Conservation (phyloP, 176 grass and related monocot genomes). For the Paspalum notatum region DNA sequence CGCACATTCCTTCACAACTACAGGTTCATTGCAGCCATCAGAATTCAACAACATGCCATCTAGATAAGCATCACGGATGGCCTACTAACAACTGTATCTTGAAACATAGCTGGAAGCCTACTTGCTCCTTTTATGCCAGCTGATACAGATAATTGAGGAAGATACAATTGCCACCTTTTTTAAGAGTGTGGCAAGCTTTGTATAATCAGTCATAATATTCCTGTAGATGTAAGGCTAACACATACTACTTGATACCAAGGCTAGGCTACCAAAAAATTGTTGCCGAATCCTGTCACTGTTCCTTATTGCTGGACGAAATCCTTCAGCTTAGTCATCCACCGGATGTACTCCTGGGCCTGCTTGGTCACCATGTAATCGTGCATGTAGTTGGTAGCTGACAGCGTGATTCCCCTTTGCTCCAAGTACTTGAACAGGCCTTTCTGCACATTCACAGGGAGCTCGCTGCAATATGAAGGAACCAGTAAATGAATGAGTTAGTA, state of each 20-base stretch:
- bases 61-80: background rate
- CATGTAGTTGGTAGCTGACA: slow-evolving; percentile 80
- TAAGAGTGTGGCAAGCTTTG: background rate
- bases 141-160: slow-evolving; percentile 5
- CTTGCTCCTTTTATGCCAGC: background rate
- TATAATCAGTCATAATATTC: background rate
- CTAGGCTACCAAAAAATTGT: slow-evolving; percentile 53
- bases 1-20: background rate
- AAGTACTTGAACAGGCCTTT: slow-evolving; percentile 93
- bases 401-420: slow-evolving; percentile 71
- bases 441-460: slow-evolving; percentile 91
- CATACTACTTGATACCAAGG: background rate
- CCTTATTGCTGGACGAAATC: slow-evolving; percentile 60
- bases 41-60: background rate
- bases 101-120: background rate
- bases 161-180: background rate
- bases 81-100: background rate
- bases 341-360: slow-evolving; percentile 78
- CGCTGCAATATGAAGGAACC: slow-evolving; percentile 42
- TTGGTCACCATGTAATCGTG: slow-evolving; percentile 95
- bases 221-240: background rate
- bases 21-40: background rate
- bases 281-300: background rate
- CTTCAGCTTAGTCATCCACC: slow-evolving; percentile 90
- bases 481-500: background rate